Evolutionary conservation across 2,329 filamentous ascomycete species (phyloP).

Genomic region (Colletotrichum sp.): DNA sequence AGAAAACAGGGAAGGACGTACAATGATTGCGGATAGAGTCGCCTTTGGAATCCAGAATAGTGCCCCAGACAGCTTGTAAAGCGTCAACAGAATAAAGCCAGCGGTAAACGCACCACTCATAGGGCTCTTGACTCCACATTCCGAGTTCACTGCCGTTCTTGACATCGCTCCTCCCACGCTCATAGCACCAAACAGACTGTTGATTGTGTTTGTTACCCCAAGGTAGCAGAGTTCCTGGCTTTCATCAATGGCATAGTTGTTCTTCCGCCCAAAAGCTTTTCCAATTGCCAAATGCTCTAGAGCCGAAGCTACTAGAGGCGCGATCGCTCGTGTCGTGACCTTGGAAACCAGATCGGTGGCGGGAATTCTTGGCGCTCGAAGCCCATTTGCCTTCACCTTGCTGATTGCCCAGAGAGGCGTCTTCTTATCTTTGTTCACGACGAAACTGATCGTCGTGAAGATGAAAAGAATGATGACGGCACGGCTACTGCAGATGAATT

Average conservation of each 20-base stretch:
- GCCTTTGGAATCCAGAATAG: constrained; percentile 74
- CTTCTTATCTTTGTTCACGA: constrained; percentile 59
- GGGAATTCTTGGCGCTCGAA: constrained; percentile 55
- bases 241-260: constrained; percentile 67
- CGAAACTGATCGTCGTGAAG: constrained; percentile 68
- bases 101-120: constrained; percentile 65
- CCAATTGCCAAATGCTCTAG: constrained; percentile 71
- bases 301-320: constrained; percentile 64
- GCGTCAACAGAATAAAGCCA: constrained; percentile 64
- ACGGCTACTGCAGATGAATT: constrained; percentile 63
- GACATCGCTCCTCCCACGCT: constrained; percentile 71
- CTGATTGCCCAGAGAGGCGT: constrained; percentile 62
- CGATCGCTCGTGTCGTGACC: constrained; percentile 59
- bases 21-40: constrained; percentile 67
- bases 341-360: constrained; percentile 53
- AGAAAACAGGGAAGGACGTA: constrained; percentile 28
- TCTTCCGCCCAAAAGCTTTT: constrained; percentile 65
- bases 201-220: constrained; percentile 66
- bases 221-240: constrained; percentile 71
- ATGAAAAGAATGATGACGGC: constrained; percentile 65
- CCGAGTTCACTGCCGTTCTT: constrained; percentile 70
- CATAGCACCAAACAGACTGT: constrained; percentile 69
- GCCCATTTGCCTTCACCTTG: constrained; percentile 61
- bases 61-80: constrained; percentile 64
- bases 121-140: constrained; percentile 66